phyloP scores from a whole-genome alignment of 495 filamentous ascomycete species.

The Talaromyces nanjingensis region DNA sequence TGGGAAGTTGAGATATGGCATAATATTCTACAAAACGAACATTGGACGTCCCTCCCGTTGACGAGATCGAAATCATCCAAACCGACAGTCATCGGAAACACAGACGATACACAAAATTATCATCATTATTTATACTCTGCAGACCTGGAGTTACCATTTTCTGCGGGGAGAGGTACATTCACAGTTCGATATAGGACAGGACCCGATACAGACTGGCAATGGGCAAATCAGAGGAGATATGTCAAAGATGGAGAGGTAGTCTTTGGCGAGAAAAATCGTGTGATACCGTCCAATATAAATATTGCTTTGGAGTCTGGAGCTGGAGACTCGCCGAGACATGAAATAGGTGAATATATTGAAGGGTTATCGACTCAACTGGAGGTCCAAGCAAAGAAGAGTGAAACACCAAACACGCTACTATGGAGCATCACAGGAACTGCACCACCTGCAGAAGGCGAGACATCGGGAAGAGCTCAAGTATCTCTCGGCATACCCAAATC shows the following conservation, averaged over 20 bases:
- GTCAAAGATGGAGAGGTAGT: conserved; percentile 58
- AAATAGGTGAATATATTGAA: conserved; percentile 54
- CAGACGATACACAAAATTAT: conserved; percentile 14
- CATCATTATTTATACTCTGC: conserved; percentile 33
- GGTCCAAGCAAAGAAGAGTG: conserved; percentile 49
- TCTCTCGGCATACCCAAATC: conserved; percentile 58
- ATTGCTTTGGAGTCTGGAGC: conserved; percentile 10
- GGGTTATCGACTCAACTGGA: conserved; percentile 50
- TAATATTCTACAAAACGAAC: conserved; percentile 37
- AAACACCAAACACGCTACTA: conserved; percentile 62
- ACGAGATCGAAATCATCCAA: conserved; percentile 18
- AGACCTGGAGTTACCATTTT: conserved; percentile 25
- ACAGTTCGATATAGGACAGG: conserved; percentile 66
- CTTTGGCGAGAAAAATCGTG: conserved; percentile 22
- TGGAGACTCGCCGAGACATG: conserved; percentile 22
- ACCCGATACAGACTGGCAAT: conserved; percentile 57
- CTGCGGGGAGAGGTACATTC: conserved; percentile 46
- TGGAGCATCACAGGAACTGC: conserved; percentile 61
- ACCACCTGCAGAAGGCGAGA: conserved; percentile 42
- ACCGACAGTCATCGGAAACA: conserved; percentile 27
- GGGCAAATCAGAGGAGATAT: conserved; percentile 60
- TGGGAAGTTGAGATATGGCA: conserved; percentile 80
- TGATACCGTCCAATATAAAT: background rate
- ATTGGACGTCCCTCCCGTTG: conserved; percentile 33
- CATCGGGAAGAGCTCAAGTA: conserved; percentile 47